Conservation (phyloP, 2,329 filamentous ascomycete genomes). For the Monosporascus cannonballus region DNA sequence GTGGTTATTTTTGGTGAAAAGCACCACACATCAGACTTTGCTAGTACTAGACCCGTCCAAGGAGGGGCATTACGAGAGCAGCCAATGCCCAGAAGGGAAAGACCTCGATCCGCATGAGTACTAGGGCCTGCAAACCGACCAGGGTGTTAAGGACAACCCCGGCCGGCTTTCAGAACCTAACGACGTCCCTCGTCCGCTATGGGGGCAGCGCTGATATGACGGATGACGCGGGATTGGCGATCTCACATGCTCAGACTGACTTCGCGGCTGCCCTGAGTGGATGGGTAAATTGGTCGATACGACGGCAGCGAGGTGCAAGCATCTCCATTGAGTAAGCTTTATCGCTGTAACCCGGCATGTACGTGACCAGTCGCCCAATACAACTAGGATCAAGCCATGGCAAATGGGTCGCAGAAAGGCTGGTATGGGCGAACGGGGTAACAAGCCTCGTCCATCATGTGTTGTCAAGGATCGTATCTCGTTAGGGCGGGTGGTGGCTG, state of each 20-base stretch:
- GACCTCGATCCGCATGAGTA: neutral
- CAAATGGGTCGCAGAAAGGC: neutral
- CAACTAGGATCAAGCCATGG: neutral
- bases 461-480: neutral
- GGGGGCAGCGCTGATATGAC: neutral
- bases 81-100: neutral
- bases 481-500: neutral
- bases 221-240: neutral
- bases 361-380: neutral
- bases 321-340: neutral
- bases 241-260: neutral
- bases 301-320: neutral
- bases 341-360: neutral
- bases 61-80: neutral
- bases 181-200: neutral
- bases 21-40: too few species aligned
- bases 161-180: neutral
- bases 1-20: too few species aligned
- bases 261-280: neutral
- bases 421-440: neutral
- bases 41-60: neutral
- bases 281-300: neutral
- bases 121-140: neutral
- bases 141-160: neutral
- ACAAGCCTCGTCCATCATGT: neutral